Base-by-base conservation (phyloP, 176 grass and related monocot species). In the Tuctoria greenei region DNA sequence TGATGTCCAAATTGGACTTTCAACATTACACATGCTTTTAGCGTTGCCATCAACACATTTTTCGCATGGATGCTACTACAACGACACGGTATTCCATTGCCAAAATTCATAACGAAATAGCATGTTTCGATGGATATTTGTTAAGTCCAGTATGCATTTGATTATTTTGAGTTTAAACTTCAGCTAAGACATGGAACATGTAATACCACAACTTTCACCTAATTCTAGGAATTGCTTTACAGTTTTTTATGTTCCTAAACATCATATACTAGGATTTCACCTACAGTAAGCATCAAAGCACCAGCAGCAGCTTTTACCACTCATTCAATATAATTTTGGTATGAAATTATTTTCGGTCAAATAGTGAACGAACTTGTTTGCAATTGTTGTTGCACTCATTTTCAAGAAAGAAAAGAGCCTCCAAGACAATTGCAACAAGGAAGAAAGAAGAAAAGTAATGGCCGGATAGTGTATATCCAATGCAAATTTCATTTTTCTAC, bases 1-100 rank as follows among this genome's bases (percentile, higher is more conserved):
- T 34, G n/a, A 49, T 26, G 39, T 82, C 61, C 64, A 38, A 67
- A 82, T 24, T 9, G 39, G 5, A 18, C 28, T 59, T 83, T 16
- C n/a, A 67, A 74, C 40, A n/a, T 24, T n/a, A 49, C 2, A 4
- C 72, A 75, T 18, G 80, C 80, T 38, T 67, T 59, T 24, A 46
- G 71, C 62, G 7, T 75, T 67, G 61, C 1, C 41, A 47, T 8
- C 8, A 58, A 18, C 70, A 72, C 58, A 54, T 41, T 46, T 43
- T 55, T 34, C 14, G 43, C 60, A 50, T 37, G 73, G 59, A 76
- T 47, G 15, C 55, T 46, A n/a, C 10, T 35, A 45, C 25, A n/a
- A 45, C 24, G 21, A 46, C 25, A 36, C 26, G 16, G 10, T 36
- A 76, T 50, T 17, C 57, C 12, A 6, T 12, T 16, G 28, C 15